A percentile compares a stretch with the other conserved stretches of the same genome.
Conservation (phyloP, 2,329 filamentous ascomycete genomes). For the Neonectria neomacrospora region DNA sequence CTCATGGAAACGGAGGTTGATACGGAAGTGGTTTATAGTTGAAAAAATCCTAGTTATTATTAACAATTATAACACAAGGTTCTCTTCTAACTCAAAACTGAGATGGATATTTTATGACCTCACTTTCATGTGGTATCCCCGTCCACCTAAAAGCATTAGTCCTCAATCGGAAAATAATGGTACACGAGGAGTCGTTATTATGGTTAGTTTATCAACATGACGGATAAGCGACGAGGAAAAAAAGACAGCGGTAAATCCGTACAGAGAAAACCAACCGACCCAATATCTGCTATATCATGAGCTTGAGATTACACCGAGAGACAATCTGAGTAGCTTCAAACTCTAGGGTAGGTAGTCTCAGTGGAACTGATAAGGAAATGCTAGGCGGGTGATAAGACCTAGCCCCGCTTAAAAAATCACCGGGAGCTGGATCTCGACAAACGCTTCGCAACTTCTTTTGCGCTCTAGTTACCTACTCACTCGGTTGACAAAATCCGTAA, state of each 20-base stretch:
- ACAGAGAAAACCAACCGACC: background rate
- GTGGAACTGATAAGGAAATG: constrained; percentile 29
- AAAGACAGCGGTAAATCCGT: too few species aligned
- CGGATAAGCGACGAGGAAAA: too few species aligned
- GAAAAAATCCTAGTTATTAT: too few species aligned
- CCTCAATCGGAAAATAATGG: too few species aligned
- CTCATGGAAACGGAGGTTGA: background rate
- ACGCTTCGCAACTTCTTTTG: constrained; percentile 1
- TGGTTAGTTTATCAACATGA: too few species aligned
- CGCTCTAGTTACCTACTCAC: constrained; percentile 7
- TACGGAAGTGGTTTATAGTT: background rate
- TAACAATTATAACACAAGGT: too few species aligned
- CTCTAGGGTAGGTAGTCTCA: constrained; percentile 6
- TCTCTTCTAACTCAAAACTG: too few species aligned
- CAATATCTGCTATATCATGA: background rate
- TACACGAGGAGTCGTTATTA: too few species aligned
- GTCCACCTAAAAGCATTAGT: too few species aligned
- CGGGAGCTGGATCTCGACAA: background rate
- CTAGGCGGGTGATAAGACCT: constrained; percentile 35
- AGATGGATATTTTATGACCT: too few species aligned
- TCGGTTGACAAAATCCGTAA: background rate
- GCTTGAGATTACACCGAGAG: background rate
- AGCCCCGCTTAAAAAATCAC: constrained; percentile 46
- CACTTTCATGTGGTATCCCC: too few species aligned
- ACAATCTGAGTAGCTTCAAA: background rate